Base-by-base conservation (phyloP, 208 protist genomes). In the Acanthamoeba triangularis region DNA sequence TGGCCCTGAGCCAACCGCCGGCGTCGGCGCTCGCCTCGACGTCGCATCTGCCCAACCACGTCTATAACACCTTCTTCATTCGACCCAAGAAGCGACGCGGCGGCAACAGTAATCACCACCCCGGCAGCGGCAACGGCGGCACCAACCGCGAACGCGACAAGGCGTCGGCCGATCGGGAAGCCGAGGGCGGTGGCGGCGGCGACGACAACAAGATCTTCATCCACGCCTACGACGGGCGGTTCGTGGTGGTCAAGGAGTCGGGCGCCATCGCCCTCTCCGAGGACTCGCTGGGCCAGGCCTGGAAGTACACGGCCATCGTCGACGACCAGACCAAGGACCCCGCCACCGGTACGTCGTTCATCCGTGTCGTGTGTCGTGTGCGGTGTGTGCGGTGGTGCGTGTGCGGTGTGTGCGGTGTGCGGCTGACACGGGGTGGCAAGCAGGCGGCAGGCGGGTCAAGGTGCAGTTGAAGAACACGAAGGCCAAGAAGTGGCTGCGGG, bases 381-480 rank as follows among this genome's bases (percentile, higher is more conserved):
- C 54, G 18, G 54, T 16, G 23, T 2, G 47, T 52, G 47, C 47
- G 47, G 47, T 52, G 47, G 47, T 52, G n/a, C n/a, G n/a, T n/a
- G n/a, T n/a, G n/a, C n/a, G n/a, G n/a, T n/a, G n/a, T n/a, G n/a
- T n/a, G n/a, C n/a, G n/a, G 13, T 52, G 47, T n/a, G 25, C 7
- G 23, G 25, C 8, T 20, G 59, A 18, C 59, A n/a, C 8, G 16
- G 0, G 59, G 25, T 1, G 59, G 7, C 16, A 28, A 65, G 59
- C 59, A 28, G 59, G 25, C 59, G 59, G 14, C 35, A 47, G 76
- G 41, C 44, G 76, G 25, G 18, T 85, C n/a, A 85, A 85, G 76
- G 41, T 85, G 25, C 33, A 85, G n/a, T 30, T 85, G 44, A 85
- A 85, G 44, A 85, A 85, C 76, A 85, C 76, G 18, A 85, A 85